Percentiles rank a stretch among this genome's conserved stretches.
Evolutionary conservation across 768 basidiomycete genomes (phyloP).

Genomic region (Amanita polypyramis): DNA sequence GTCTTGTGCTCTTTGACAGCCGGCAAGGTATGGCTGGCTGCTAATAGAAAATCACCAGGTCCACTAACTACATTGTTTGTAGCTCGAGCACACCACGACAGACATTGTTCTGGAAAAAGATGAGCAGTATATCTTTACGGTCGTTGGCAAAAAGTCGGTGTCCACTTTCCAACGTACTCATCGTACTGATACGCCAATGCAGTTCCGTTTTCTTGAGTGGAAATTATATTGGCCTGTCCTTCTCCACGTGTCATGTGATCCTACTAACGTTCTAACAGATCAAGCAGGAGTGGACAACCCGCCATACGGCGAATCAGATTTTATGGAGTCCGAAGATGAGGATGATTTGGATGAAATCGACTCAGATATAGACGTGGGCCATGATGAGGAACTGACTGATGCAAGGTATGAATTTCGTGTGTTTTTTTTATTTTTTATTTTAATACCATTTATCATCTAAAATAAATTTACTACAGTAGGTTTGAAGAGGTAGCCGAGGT

Average conservation of each 20-base stretch:
- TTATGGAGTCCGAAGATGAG: conserved; percentile 43
- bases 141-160: conserved; percentile 73
- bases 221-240: conserved; percentile 62
- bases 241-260: not conserved
- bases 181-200: conserved; percentile 8
- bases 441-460: too few relatives aligned
- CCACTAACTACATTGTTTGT: not conserved
- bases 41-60: not conserved
- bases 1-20: conserved; percentile 74
- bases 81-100: conserved; percentile 72
- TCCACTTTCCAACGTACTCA: not conserved
- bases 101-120: conserved; percentile 64
- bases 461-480: conserved; percentile 31
- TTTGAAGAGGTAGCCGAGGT: conserved; percentile 61
- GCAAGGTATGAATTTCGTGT: conserved; percentile 32
- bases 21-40: conserved; percentile 50
- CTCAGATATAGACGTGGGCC: conserved; percentile 74
- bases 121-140: conserved; percentile 55
- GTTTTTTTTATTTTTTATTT: not conserved
- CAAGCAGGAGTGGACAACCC: conserved; percentile 39
- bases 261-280: conserved; percentile 26
- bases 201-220: conserved; percentile 74
- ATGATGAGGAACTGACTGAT: conserved; percentile 48
- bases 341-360: conserved; percentile 67
- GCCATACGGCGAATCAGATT: conserved; percentile 35